phyloP scores from a whole-genome alignment of 208 protist species.

The Leishmania braziliensis region DNA sequence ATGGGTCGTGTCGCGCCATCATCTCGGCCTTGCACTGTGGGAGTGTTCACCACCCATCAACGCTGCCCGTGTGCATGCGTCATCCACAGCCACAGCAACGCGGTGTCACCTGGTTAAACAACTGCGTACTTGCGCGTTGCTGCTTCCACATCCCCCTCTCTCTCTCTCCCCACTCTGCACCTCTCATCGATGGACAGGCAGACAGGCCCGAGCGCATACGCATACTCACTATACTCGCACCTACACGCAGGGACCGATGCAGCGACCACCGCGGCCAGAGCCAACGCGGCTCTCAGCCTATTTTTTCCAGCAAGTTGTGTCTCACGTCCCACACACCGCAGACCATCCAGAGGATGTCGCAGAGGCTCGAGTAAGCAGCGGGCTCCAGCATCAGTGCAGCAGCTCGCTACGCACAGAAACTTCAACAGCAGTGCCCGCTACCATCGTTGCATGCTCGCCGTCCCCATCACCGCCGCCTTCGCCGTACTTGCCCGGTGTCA shows the following conservation, averaged over 20 bases:
- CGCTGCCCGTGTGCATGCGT: background rate
- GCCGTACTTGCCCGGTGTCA: background rate
- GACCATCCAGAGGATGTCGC: background rate
- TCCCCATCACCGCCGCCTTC: background rate
- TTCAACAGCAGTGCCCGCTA: background rate
- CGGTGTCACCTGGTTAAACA: background rate
- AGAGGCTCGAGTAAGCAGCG: background rate
- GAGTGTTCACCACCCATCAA: background rate
- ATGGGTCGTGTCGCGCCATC: background rate
- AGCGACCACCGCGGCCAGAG: constrained; percentile 30
- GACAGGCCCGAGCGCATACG: background rate
- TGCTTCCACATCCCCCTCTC: background rate
- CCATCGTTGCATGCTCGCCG: background rate
- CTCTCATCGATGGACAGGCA: constrained; percentile 5
- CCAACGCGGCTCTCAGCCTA: constrained; percentile 48
- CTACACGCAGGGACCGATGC: background rate
- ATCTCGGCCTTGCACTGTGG: background rate
- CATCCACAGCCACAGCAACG: background rate
- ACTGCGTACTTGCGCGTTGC: background rate
- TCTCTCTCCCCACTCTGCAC: constrained; percentile 6
- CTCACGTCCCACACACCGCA: background rate
- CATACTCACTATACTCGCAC: background rate
- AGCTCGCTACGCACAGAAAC: background rate
- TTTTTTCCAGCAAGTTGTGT: constrained; percentile 65
- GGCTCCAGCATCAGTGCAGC: background rate